These are phyloP conservation scores for Leptographium procerum DNA, from an alignment of 2,329 filamentous ascomycete genomes.

Conservation along the genomic window DNA sequence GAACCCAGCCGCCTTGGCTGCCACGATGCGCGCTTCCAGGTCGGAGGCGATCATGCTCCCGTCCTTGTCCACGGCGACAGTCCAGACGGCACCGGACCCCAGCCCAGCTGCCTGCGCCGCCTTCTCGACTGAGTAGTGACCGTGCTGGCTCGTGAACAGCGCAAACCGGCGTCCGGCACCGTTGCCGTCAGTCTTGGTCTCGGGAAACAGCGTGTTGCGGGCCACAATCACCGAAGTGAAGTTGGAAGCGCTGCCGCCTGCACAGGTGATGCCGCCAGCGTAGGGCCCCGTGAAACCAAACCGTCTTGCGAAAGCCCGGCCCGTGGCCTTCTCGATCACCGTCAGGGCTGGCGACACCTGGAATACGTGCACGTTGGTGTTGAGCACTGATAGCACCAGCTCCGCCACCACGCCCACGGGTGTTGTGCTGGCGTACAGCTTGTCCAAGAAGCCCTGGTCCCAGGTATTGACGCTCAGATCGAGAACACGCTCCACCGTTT, in stretches of 20 bases:
- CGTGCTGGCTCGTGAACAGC: constrained; percentile 79
- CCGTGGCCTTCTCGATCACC: constrained; percentile 76
- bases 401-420: constrained; percentile 77
- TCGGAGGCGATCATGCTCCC: constrained; percentile 61
- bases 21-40: constrained; percentile 50
- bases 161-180: constrained; percentile 50
- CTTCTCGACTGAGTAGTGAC: constrained; percentile 92
- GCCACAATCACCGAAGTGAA: constrained; percentile 76
- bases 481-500: constrained; percentile 59
- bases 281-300: constrained; percentile 65
- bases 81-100: constrained; percentile 60
- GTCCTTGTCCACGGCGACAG: constrained; percentile 58
- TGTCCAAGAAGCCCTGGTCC: constrained; percentile 94
- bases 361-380: constrained; percentile 92
- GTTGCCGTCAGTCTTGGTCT: constrained; percentile 65
- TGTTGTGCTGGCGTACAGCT: constrained; percentile 85
- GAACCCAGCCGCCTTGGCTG: constrained; percentile 53
- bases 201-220: constrained; percentile 72
- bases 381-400: constrained; percentile 70
- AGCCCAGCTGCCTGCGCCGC: constrained; percentile 85
- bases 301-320: constrained; percentile 57
- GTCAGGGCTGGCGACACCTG: constrained; percentile 84
- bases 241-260: constrained; percentile 78
- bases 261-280: constrained; percentile 65
- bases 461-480: constrained; percentile 94